Base-by-base conservation (phyloP, 1,139 yeast species). In the Kodamaea ohmeri region DNA sequence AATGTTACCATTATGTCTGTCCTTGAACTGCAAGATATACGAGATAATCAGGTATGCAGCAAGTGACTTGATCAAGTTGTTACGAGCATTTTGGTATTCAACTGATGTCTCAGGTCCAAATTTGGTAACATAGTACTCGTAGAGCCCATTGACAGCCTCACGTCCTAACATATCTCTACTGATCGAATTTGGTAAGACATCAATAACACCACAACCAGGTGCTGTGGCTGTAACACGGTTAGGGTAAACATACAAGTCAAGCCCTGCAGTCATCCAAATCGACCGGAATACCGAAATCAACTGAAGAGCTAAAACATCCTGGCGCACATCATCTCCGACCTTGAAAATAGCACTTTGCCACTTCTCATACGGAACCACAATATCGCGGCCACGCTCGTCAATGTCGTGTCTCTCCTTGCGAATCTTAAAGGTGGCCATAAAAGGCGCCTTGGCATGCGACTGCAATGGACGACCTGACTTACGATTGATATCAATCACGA, bases 271-370 rank as follows among this genome's bases (percentile, higher is more conserved):
- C 48, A 80, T 77, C 94, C 96, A 94, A 42, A 94, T 87, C 36
- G 94, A 81, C 52, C 96, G 76, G 71, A 94, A 94, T 25, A 92
- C 82, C 3, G 97, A 83, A 46, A 94, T 85, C 54, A 94, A 71
- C 58, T 94, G 99, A 44, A 94, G 68, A 0, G 97, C 97, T 49
- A 94, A 73, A 37, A 94, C 92, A 65, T 94, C 99, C 62, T 94
- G 99, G 51, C 99, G 78, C 70, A 97, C 90, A 63, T 94, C 99
- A 64, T 94, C 99, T 44, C 99, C 99, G 42, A 94, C 98, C 62
- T 94, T 94, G 74, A 94, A 94, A 60, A 94, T 94, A 15, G 98
- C 98, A 55, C 95, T 81, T 56, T 90, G 94, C 95, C 95, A 85
- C 48, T 67, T 76, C 38, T 80, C 85, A 45, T 76, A 56, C 6